Base-by-base conservation (phyloP, 2,329 filamentous ascomycete species). In the Colletotrichum gloeosporioides region DNA sequence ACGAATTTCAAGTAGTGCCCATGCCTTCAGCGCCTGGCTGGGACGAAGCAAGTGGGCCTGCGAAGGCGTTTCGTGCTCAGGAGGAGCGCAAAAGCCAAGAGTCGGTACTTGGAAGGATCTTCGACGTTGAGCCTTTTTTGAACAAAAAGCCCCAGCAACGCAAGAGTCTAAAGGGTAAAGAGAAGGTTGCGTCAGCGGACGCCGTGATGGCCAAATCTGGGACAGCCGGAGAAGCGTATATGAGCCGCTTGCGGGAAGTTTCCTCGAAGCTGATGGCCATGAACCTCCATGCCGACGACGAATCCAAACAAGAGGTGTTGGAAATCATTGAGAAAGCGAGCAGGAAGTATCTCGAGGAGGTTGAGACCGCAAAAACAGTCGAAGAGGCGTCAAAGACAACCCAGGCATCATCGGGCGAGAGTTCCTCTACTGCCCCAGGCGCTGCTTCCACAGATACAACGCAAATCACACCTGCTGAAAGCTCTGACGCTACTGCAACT, bases 51-150 rank as follows among this genome's bases (percentile, higher is more conserved):
- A 86, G 82, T 69, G 86, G 84, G 3, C 85, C 88, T 5, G 86
- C 86, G 13, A 90, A 88, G 76, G 83, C 82, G 0, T 87, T 88
- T 67, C 85, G 86, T 16, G 89, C 89, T 0, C 87, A 89, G 63
- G 88, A 92, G 79, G 89, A 91, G 79, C 87, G 87, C 59, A 91
- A 89, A 78, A 82, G 83, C 4, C 91, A 92, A 75, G 91, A 92
- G 77, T 83, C 85, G 2, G 87, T 90, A 0, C 79, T 92, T 6
- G 89, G 86, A 3, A 86, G 84, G 59, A 88, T 92, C 18, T 89
- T 92, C 64, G 89, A 88, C 55, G 80, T 91, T 3, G 88, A 91
- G 61, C 83, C 86, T 5, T 84, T 79, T 27, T 79, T 85, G 4
- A 77, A 82, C 16, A 87, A 87, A 78, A 86, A 83, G 65, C 76